Percentiles rank a stretch among this genome's conserved stretches.
These are phyloP conservation scores for Hamigera avellanea DNA, from an alignment of 495 filamentous ascomycete genomes.

Conservation along the genomic window DNA sequence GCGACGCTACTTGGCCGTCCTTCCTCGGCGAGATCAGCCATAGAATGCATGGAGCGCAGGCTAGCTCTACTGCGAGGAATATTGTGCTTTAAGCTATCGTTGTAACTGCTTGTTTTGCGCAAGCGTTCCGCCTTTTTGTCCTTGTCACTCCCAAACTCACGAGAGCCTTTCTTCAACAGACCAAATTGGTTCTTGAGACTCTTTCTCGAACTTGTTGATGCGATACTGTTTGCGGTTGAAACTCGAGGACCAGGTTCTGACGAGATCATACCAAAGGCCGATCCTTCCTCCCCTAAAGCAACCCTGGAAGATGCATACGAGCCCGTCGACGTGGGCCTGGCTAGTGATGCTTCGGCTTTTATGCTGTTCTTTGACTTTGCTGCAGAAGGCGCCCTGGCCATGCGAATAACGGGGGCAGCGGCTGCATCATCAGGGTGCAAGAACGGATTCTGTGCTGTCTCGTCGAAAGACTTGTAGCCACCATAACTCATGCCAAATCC, in stretches of 20 bases:
- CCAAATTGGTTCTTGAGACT: conserved; percentile 25
- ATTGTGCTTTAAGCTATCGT: conserved; percentile 25
- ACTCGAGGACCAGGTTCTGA: conserved; percentile 28
- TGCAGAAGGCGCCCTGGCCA: conserved; percentile 67
- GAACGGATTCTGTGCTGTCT: conserved; percentile 25
- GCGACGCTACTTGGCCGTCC: conserved; percentile 10
- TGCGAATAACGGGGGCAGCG: conserved; percentile 71
- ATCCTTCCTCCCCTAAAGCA: conserved; percentile 15
- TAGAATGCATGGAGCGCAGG: conserved; percentile 32
- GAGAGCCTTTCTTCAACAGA: conserved; percentile 25
- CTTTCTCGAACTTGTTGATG: conserved; percentile 30
- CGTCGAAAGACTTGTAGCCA: conserved; percentile 32
- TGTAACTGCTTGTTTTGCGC: conserved; percentile 25
- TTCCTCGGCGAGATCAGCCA: conserved; percentile 34
- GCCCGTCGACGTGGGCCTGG: conserved; percentile 25
- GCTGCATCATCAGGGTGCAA: conserved; percentile 68
- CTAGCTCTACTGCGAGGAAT: conserved; percentile 28
- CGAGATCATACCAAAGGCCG: conserved; percentile 31
- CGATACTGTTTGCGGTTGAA: conserved; percentile 28
- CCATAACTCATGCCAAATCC: conserved; percentile 66
- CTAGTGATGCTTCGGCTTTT: conserved; percentile 11
- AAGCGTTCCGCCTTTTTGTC: conserved; percentile 22
- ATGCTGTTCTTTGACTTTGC: conserved; percentile 42
- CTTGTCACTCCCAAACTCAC: conserved; percentile 25
- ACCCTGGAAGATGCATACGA: conserved; percentile 27